phyloP scores from a whole-genome alignment of 164 flowering plant species.

The Malania oleifera region DNA sequence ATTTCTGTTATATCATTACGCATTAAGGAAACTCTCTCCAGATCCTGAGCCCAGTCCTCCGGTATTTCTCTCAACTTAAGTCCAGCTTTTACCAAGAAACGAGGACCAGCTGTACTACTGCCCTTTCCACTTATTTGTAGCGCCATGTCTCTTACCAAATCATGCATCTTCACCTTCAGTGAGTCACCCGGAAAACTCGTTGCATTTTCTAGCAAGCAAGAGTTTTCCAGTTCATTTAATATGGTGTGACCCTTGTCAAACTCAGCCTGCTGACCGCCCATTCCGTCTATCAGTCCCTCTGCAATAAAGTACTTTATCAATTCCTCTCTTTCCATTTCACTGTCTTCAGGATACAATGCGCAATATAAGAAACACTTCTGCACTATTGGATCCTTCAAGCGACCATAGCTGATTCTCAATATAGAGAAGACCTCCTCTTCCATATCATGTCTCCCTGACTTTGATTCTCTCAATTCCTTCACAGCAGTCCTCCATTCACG shows the following conservation, averaged over 20 bases:
- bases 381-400: conserved; percentile 1
- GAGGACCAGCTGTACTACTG: too few relatives aligned
- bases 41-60: conserved; percentile 7
- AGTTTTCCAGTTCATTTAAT: conserved; percentile 10
- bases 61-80: conserved; percentile 8
- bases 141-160: conserved; percentile 22
- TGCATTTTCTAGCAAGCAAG: conserved; percentile 15
- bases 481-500: conserved; percentile 22
- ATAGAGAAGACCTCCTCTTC: conserved; percentile 7
- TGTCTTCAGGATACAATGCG: conserved; percentile 15
- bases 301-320: conserved; percentile 15
- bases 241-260: neutral
- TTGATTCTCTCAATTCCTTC: conserved; percentile 8
- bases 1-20: conserved; percentile 10
- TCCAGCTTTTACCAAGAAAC: conserved; percentile 19
- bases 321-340: conserved; percentile 6
- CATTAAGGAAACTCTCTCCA: conserved; percentile 19
- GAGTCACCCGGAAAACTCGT: neutral
- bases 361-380: conserved; percentile 12
- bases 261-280: neutral
- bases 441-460: conserved; percentile 1
- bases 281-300: conserved; percentile 15
- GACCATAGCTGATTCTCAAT: conserved; percentile 16
- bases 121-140: conserved; percentile 3
- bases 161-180: conserved; percentile 21